phyloP scores from a whole-genome alignment of 2,329 filamentous ascomycete genomes.

The Sporothrix schenckii region DNA sequence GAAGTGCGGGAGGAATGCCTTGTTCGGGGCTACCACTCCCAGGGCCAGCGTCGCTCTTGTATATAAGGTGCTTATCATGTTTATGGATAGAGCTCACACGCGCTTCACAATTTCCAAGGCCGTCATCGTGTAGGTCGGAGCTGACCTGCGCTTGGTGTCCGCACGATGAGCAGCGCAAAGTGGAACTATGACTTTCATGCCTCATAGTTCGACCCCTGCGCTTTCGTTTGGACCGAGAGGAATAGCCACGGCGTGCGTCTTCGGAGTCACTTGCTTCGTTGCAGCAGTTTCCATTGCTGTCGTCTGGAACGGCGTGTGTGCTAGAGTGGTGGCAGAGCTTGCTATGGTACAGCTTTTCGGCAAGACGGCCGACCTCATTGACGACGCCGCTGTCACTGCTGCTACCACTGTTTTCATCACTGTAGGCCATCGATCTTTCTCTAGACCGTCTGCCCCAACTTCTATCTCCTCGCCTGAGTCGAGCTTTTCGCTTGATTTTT shows the following conservation, averaged over 20 bases:
- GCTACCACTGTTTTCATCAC: not conserved
- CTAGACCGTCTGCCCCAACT: not conserved
- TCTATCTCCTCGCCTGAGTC: not conserved
- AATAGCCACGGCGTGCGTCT: not conserved
- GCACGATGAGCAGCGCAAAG: conserved; percentile 30
- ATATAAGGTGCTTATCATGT: not conserved
- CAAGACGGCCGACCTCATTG: conserved; percentile 22
- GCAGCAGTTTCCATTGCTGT: not conserved
- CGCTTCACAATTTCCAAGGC: conserved; percentile 20
- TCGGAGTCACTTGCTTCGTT: not conserved
- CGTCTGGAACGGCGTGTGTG: conserved; percentile 11
- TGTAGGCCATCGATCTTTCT: not conserved
- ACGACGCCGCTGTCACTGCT: conserved; percentile 6
- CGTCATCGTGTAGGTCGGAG: conserved; percentile 27
- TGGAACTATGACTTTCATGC: conserved; percentile 22
- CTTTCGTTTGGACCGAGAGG: not conserved
- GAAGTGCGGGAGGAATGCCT: not conserved
- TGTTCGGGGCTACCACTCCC: not conserved
- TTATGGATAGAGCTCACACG: conserved; percentile 7
- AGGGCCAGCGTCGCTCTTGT: not conserved
- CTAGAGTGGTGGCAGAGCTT: conserved; percentile 4
- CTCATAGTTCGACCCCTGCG: conserved; percentile 3
- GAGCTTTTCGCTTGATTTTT: not conserved
- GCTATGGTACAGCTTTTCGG: conserved; percentile 18
- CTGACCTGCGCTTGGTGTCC: conserved; percentile 25